Conservation (phyloP, 139 green algal genomes). For the Astrephomene gubernaculifera region DNA sequence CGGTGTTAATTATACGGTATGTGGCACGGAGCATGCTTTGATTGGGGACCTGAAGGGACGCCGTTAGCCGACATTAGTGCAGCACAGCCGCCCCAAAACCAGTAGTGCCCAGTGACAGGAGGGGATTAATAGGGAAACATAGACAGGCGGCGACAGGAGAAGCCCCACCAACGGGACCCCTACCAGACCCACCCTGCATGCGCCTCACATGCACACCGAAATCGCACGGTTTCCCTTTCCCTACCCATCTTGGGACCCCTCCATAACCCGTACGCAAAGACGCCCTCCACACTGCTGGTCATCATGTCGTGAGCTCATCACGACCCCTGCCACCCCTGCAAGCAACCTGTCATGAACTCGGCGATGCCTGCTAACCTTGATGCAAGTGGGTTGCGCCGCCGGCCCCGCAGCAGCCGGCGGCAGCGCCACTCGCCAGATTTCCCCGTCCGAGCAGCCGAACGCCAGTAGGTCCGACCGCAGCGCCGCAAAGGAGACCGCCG, state of each 20-base stretch:
- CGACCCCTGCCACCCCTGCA: background rate
- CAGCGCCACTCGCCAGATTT: constrained; percentile 21
- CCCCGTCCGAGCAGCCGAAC: constrained; percentile 22
- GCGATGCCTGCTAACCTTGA: constrained; percentile 28
- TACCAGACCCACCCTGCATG: no score
- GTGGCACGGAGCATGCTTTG: no score
- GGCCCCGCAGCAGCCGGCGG: background rate
- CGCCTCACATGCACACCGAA: background rate
- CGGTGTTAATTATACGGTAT: no score
- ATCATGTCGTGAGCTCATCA: no score
- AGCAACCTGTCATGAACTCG: background rate
- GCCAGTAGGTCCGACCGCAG: constrained; percentile 34
- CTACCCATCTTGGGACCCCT: no score
- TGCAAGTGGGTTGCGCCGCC: background rate
- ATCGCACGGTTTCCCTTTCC: background rate
- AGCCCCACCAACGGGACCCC: background rate
- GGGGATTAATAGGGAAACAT: background rate
- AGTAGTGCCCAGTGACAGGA: background rate
- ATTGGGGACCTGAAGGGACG: background rate
- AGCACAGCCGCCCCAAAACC: background rate
- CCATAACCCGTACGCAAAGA: background rate
- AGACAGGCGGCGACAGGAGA: background rate
- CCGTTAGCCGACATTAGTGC: background rate
- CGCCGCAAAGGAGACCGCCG: constrained; percentile 8
- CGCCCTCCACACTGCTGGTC: background rate